Evolutionary conservation across 257 asterid genomes (phyloP), one percentile per base, ranked within the genome.

Genomic region (Solanum chilense): DNA sequence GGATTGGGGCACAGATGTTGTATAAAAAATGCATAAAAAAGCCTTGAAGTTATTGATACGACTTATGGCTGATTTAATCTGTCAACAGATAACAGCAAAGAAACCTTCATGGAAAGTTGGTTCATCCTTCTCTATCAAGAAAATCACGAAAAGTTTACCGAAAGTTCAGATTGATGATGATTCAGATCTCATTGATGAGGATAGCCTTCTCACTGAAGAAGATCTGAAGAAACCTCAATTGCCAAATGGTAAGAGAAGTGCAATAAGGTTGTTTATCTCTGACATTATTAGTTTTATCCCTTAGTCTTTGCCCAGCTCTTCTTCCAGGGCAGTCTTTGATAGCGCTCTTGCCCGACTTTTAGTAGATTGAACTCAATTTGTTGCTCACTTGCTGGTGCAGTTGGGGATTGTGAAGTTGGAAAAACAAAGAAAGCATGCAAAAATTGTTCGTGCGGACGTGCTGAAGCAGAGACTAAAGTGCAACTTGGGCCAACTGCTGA

Each of bases 61-160:
- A 13, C 12, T 7, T 78, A 35, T 27, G 84, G 84, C 12, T 8
- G 49, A 78, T 78, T 45, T 77, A 44, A 80, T 27, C 42, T 27
- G 66, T 88, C 33, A 56, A 64, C 93, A 97, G 98, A 82, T 94
- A 49, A 89, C 70, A 18, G 98, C 94, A 31, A 97, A 93, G 94
- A 97, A 95, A 90, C 93, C 99, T 68, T 93, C 98, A 66, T 97
- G 99, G 99, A 93, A 93, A 89, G 88, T 91, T 90, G 99, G 99
- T 89, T 96, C 99, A 44, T 94, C 98, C 42, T 96, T 97, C 89
- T 91, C 99, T 33, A 66, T 96, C 29, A 96, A 94, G 88, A 97
- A 94, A 86, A 69, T 88, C 31, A 39, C 90, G 10, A 88, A 89
- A 86, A 90, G 74, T 75, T 91, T 97, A 64, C 99, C 98, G 14